A percentile compares a stretch with the other conserved stretches of the same genome.
phyloP scores from a whole-genome alignment of 164 flowering plant species.

The Magnolia changhungtana region DNA sequence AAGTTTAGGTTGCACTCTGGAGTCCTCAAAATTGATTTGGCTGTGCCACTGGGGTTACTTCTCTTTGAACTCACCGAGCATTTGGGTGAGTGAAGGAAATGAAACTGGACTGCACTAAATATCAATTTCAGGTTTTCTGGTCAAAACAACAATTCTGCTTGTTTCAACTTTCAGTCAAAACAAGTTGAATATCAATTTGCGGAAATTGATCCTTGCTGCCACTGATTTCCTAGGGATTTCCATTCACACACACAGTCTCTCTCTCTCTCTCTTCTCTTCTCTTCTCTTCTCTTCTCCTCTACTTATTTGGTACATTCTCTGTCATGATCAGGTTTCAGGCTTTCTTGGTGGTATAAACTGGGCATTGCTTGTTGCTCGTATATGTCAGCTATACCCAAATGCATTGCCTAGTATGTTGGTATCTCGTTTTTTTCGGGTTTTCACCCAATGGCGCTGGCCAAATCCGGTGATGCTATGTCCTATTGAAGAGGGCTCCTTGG shows the following conservation, averaged over 20 bases:
- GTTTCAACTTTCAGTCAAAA: no score
- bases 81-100: not conserved
- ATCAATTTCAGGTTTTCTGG: no score
- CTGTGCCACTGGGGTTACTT: not conserved
- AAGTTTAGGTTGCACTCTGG: not conserved
- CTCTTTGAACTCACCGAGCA: not conserved
- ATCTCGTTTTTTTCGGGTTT: constrained; percentile 59
- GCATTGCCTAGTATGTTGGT: constrained; percentile 58
- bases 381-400: constrained; percentile 62
- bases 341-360: constrained; percentile 64
- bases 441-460: constrained; percentile 63
- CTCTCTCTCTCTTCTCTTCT: no score
- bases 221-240: not conserved
- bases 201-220: not conserved
- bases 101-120: not conserved
- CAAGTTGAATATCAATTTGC: not conserved
- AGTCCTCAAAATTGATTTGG: not conserved
- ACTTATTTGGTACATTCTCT: not conserved
- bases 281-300: not conserved
- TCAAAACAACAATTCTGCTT: no score
- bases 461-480: constrained; percentile 62
- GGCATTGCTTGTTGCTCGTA: constrained; percentile 63
- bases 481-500: constrained; percentile 72
- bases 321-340: constrained; percentile 43
- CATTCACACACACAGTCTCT: not conserved